These are phyloP conservation scores for Myriangium duriaei DNA, from an alignment of 2,329 filamentous ascomycete species.

Conservation along the genomic window DNA sequence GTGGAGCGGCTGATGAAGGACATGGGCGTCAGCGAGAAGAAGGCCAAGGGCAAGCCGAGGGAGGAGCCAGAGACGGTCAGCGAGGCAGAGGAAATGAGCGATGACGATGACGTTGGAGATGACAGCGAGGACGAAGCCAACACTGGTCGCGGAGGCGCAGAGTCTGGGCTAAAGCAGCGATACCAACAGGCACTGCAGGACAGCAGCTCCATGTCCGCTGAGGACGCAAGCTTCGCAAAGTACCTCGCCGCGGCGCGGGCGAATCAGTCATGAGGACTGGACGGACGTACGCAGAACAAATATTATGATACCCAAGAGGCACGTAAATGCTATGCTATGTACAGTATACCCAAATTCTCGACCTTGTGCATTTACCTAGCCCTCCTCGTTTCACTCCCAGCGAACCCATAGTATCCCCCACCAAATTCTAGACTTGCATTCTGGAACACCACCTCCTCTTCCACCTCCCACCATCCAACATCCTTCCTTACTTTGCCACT, in stretches of 20 bases:
- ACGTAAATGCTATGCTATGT: not conserved
- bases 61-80: conserved; percentile 39
- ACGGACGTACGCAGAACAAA: not conserved
- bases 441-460: conserved; percentile 30
- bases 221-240: conserved; percentile 17
- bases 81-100: conserved; percentile 35
- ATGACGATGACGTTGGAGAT: conserved; percentile 44
- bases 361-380: conserved; percentile 2
- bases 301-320: conserved; percentile 8
- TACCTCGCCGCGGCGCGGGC: conserved; percentile 15
- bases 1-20: conserved; percentile 89
- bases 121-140: conserved; percentile 43
- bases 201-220: conserved; percentile 25
- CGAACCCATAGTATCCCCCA: conserved; percentile 33
- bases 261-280: conserved; percentile 6
- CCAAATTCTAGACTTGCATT: conserved; percentile 38
- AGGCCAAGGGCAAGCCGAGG: conserved; percentile 23
- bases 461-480: conserved; percentile 27
- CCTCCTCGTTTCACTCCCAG: conserved; percentile 24
- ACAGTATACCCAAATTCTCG: not conserved
- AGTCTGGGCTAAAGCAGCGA: conserved; percentile 55
- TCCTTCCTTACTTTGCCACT: not conserved
- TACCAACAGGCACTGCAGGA: conserved; percentile 65
- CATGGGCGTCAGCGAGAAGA: conserved; percentile 51
- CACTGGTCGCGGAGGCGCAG: too few relatives aligned